Evolutionary conservation across 768 basidiomycete species (phyloP), one percentile per base, ranked within the genome.

Genomic region (Mycena epipterygia): DNA sequence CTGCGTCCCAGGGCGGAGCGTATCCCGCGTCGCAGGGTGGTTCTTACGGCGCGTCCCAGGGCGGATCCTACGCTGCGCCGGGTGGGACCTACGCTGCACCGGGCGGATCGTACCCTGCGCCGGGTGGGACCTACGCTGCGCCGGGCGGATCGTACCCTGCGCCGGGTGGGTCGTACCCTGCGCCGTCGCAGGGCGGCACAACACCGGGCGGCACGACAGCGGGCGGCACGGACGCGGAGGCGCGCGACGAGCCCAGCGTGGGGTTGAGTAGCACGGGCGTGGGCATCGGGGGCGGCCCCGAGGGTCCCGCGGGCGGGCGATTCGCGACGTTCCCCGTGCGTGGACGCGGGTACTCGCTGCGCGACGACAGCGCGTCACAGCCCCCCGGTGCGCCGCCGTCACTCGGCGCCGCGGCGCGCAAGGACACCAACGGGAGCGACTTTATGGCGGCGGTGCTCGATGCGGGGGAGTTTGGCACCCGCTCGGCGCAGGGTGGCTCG

Each of bases 301-400:
- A 72, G 32, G 75, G 75, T 32, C 61, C 73, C 6, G 73, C 74
- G 13, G 86, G 86, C 2, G 87, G 86, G 0, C 85, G 89, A 19
- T 93, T 92, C 74, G 89, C 90, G 29, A 94, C 93, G 1, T 89
- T 93, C 80, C 92, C 91, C 0, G 85, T 87, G 21, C 72, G 33
- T 33, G 51, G 64, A 41, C 33, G 71, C 44, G 61, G 67, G 35
- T 53, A 59, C 32, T 73, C 72, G 6, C 30, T 57, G 42, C 41
- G 55, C 44, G 61, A 64, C 55, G 61, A 41, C 23, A 35, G 29
- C 5, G 13, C 30, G 33, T 23, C 29, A 35, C 51, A 8, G 42
- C 27, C 32, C n/a, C 17, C 8, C n/a, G 57, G 33, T 2, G 68
- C 46, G 30, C 48, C 67, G 39, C 64, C 64, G 44, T 53, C 46